Evolutionary conservation across 306 rosid genomes (phyloP), one percentile per base, ranked within the genome.

Genomic region (Lathyrus oleraceus): DNA sequence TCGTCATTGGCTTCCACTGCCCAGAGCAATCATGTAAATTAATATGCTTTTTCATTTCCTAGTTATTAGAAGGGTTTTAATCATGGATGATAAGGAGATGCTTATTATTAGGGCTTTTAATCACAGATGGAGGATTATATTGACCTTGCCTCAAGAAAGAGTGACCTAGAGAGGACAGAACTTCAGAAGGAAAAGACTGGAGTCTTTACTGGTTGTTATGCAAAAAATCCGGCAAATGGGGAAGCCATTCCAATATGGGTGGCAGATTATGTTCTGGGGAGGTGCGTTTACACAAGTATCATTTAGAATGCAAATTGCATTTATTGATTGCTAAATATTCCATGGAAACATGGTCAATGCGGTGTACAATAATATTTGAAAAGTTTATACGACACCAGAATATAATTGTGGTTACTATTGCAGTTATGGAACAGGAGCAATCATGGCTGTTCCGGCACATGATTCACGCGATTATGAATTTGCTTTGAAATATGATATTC

Each of bases 371-470:
- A 60, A 17, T 61, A 57, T 60, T 73, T 73, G 54, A 36, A 57
- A 61, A 19, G 35, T 28, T 59, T 57, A 16, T 47, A 57, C 32
- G 75, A 56, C 23, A 36, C 61, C 48, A 13, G 32, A 35, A 32
- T 20, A 25, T 76, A 58, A 69, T 73, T 61, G 80, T 69, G 67
- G 61, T 74, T 70, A 51, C 35, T 78, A 65, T 51, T 80, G 72
- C 87, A 94, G 98, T 87, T 90, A 94, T 76, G 98, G 98, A 72
- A 94, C 98, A 21, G 98, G 98, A 76, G 92, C 97, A 52, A 85
- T 90, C 72, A 94, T 94, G 98, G 97, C 98, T 44, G 98, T 90
- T 69, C 97, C 97, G 66, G 98, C 95, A 47, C 97, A 94, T 35
- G 98, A 94, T 79, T 74, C 86, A 71, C 96, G 98, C 65, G 98